phyloP scores from a whole-genome alignment of 768 basidiomycete species.

The Serendipita vermifera region DNA sequence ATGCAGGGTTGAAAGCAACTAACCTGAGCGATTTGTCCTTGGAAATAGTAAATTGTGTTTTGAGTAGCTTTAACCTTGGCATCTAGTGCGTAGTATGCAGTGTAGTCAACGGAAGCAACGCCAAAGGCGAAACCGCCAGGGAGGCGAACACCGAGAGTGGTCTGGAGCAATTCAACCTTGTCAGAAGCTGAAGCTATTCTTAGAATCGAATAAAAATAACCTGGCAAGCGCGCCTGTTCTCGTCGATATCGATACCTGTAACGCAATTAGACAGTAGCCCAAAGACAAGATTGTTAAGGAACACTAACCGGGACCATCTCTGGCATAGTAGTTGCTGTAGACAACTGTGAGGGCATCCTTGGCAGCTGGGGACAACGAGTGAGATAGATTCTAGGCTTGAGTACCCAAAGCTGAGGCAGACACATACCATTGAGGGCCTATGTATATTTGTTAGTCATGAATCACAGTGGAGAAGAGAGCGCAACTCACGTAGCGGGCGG shows the following conservation, averaged over 20 bases:
- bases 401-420: neutral
- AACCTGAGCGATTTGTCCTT: neutral
- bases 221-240: constrained; percentile 1
- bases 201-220: too few relatives aligned
- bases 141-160: neutral
- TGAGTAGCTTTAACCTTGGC: neutral
- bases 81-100: constrained; percentile 8
- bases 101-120: constrained; percentile 4
- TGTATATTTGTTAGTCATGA: too few relatives aligned
- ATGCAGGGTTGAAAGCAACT: too few relatives aligned
- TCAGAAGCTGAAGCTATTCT: too few relatives aligned
- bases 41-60: neutral
- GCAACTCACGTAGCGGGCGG: too few relatives aligned
- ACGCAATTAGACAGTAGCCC: too few relatives aligned
- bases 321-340: neutral
- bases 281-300: too few relatives aligned
- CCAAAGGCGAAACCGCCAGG: constrained; percentile 1
- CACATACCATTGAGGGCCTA: constrained; percentile 2
- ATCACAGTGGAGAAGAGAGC: too few relatives aligned
- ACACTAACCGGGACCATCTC: neutral
- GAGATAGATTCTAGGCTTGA: too few relatives aligned
- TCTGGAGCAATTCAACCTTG: too few relatives aligned
- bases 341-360: neutral
- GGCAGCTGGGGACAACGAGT: neutral
- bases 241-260: neutral